Evolutionary conservation across 2,329 filamentous ascomycete species (phyloP), one percentile per base, ranked within the genome.

Genomic region (Zymoseptoria pseudotritici): DNA sequence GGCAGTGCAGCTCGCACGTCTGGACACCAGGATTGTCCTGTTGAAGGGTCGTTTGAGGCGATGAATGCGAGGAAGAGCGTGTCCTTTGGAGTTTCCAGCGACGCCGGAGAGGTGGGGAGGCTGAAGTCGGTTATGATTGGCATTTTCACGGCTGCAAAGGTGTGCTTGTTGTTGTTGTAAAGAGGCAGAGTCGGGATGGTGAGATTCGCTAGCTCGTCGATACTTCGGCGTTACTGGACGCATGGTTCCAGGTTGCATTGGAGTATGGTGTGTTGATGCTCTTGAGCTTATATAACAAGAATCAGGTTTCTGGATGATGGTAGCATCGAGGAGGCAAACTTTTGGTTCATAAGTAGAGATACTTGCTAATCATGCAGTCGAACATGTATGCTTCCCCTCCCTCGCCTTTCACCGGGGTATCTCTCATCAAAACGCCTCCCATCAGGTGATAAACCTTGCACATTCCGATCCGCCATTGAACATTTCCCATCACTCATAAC

Each of bases 51-150:
- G 31, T 58, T 62, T 4, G 64, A 65, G 2, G 64, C 63, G 3
- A 66, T 56, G 22, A 63, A 66, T 5, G 61, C 62, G 26, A 66
- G 59, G 61, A 66, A 66, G n/a, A 66, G 56, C 6, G 56, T 17
- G 36, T 54, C 19, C 26, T 49, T 29, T 2, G 57, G n/a, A 21
- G 60, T 5, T 19, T 54, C 52, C 1, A 64, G 50, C 2, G 26
- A 29, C 6, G 20, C 29, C 13, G 26, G 17, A 17, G 62, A 53
- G 7, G 46, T 55, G 17, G 60, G 60, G 1, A 64, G 21, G 1
- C 20, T 10, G 50, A 61, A 58, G 53, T 53, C 50, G 31, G 46
- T 20, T 31, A 56, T 29, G 20, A 64, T 62, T 10, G 62, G 56
- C 62, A 64, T 65, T 13, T 58, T 63, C 24, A 6, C 50, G 22